A percentile compares a stretch with the other conserved stretches of the same genome.
These are phyloP conservation scores for Aspergillus terreus DNA, from an alignment of 2,329 filamentous ascomycete species.

Conservation along the genomic window DNA sequence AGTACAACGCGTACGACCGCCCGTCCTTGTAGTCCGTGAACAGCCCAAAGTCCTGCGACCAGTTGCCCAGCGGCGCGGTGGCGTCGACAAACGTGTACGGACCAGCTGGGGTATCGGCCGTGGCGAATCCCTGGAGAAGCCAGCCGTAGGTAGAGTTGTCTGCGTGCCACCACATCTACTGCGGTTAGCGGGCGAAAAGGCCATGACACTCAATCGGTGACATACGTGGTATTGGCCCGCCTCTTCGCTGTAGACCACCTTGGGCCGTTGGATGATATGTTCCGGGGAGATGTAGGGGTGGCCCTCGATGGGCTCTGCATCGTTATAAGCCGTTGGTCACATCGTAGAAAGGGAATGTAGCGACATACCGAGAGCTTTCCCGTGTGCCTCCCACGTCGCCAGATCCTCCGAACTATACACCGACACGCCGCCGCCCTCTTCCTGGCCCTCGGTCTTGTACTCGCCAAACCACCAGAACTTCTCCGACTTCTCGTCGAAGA, in stretches of 20 bases:
- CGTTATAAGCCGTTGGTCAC: background rate
- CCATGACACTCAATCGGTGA: background rate
- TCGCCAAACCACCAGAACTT: conserved; percentile 62
- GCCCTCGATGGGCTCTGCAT: conserved; percentile 48
- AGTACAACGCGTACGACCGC: conserved; percentile 55
- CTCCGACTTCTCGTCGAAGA: conserved; percentile 49
- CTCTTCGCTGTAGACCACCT: conserved; percentile 57
- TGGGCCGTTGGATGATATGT: conserved; percentile 60
- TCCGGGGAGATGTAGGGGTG: conserved; percentile 54
- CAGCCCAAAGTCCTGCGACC: conserved; percentile 60
- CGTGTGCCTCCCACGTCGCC: conserved; percentile 57
- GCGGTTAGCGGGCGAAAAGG: background rate
- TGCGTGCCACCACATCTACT: conserved; percentile 58
- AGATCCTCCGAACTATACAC: conserved; percentile 61
- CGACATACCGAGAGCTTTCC: conserved; percentile 50
- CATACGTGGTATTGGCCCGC: conserved; percentile 55
- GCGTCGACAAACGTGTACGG: conserved; percentile 55
- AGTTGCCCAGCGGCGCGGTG: conserved; percentile 56
- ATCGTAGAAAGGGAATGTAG: background rate
- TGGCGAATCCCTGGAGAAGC: conserved; percentile 56
- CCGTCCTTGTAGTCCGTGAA: conserved; percentile 60
- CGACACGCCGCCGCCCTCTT: conserved; percentile 58
- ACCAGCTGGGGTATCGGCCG: conserved; percentile 50
- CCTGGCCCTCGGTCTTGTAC: conserved; percentile 56
- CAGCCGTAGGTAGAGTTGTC: conserved; percentile 56